phyloP scores from a whole-genome alignment of 2,329 filamentous ascomycete genomes.

The Exophiala viscosa region DNA sequence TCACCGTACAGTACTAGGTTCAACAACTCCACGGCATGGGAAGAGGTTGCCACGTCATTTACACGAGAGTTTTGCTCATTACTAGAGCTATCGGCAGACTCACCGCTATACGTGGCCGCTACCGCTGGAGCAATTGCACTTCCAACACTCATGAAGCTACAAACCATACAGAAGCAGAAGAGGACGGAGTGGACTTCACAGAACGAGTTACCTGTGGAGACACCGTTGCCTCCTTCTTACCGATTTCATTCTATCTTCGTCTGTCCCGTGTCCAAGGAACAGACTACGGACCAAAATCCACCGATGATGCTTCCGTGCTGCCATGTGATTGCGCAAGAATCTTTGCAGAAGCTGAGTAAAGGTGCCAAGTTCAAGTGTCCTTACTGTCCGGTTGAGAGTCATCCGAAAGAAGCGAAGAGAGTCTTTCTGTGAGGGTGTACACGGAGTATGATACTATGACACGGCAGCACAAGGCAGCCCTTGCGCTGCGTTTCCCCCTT shows the following conservation, averaged over 20 bases:
- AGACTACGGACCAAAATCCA: constrained; percentile 87
- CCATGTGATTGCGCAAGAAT: constrained; percentile 86
- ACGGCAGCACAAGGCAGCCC: not conserved
- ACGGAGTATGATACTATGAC: not conserved
- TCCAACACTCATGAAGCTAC: constrained; percentile 82
- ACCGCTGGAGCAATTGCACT: constrained; percentile 91
- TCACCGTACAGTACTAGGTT: constrained; percentile 82
- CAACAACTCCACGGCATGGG: constrained; percentile 70
- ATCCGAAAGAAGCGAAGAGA: constrained; percentile 69
- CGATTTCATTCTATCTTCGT: constrained; percentile 95
- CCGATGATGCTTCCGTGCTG: constrained; percentile 97
- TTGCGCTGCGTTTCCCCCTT: not conserved
- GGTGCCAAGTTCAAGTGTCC: constrained; percentile 86
- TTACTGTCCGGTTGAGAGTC: constrained; percentile 85
- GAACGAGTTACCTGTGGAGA: constrained; percentile 79
- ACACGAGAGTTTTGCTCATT: constrained; percentile 92
- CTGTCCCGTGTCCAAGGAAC: constrained; percentile 94
- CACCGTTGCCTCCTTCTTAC: constrained; percentile 61
- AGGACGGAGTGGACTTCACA: constrained; percentile 92
- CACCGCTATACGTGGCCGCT: constrained; percentile 85
- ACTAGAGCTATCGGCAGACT: constrained; percentile 83
- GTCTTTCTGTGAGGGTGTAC: constrained; percentile 59
- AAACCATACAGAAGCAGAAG: constrained; percentile 80
- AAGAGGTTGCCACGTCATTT: constrained; percentile 81
- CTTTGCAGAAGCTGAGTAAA: constrained; percentile 74